Conservation (phyloP, 176 grass and related monocot genomes). For the Oryza longistaminata region DNA sequence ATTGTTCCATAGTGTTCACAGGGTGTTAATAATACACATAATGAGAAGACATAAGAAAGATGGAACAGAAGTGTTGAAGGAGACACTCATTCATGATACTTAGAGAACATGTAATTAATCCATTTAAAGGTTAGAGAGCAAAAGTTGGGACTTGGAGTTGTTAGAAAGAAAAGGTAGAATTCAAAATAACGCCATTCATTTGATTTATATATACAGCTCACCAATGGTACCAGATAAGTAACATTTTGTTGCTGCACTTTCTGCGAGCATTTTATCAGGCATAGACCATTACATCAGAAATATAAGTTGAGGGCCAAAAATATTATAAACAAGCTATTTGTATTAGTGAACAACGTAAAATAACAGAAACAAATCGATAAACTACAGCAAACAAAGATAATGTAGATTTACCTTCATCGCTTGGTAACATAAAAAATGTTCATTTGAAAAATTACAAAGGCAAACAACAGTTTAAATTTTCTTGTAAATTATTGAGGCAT, state of each 20-base stretch:
- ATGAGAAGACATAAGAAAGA: background rate
- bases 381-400: too few species aligned
- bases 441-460: background rate
- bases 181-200: background rate
- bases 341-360: background rate
- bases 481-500: background rate
- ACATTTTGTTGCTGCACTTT: background rate
- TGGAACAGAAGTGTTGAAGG: background rate
- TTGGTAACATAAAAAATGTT: background rate
- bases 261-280: background rate
- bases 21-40: slow-evolving; percentile 9
- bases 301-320: background rate
- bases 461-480: background rate
- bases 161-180: background rate
- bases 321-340: background rate
- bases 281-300: background rate
- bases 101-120: slow-evolving; percentile 19
- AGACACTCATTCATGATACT: slow-evolving; percentile 5
- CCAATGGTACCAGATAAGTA: background rate
- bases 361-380: background rate
- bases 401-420: background rate
- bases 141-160: background rate
- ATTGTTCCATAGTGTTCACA: background rate
- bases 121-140: background rate
- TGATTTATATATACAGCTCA: background rate